Evolutionary conservation across 768 basidiomycete genomes (phyloP).

Genomic region (Kwoniella bestiolae): DNA sequence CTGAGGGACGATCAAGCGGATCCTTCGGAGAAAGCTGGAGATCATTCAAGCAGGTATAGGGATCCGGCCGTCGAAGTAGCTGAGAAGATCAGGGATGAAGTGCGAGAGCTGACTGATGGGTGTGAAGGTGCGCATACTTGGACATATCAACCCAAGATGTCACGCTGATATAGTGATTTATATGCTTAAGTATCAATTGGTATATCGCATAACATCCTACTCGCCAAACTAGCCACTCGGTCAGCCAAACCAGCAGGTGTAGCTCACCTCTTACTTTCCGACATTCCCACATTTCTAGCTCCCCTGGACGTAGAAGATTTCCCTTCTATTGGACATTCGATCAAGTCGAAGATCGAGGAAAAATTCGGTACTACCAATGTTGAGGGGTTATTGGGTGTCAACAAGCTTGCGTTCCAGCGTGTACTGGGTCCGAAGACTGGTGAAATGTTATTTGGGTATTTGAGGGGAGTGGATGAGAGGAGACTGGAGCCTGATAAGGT

Average conservation of each 20-base stretch:
- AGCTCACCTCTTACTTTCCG: slow-evolving; percentile 68
- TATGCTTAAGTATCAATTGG: slow-evolving; percentile 81
- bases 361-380: slow-evolving; percentile 75
- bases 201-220: slow-evolving; percentile 85
- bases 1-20: slow-evolving; percentile 5
- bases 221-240: slow-evolving; percentile 88
- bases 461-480: slow-evolving; percentile 81
- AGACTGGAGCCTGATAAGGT: slow-evolving; percentile 80
- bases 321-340: slow-evolving; percentile 81
- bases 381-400: slow-evolving; percentile 69
- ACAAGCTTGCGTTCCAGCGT: slow-evolving; percentile 69
- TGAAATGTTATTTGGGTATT: slow-evolving; percentile 79
- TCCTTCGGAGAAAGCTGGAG: slow-evolving; percentile 24
- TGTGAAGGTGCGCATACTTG: slow-evolving; percentile 78
- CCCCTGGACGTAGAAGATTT: slow-evolving; percentile 67
- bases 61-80: slow-evolving; percentile 80
- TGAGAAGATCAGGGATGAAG: slow-evolving; percentile 75
- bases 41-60: not conserved
- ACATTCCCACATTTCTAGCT: slow-evolving; percentile 46
- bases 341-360: slow-evolving; percentile 75
- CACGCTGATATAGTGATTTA: not conserved
- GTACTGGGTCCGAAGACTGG: slow-evolving; percentile 80
- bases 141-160: too few relatives aligned
- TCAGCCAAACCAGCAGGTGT: slow-evolving; percentile 89
- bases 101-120: slow-evolving; percentile 70